Percentiles rank a stretch among this genome's conserved stretches.
These are phyloP conservation scores for Auricularia sp. DNA, from an alignment of 768 basidiomycete genomes.

Conservation along the genomic window DNA sequence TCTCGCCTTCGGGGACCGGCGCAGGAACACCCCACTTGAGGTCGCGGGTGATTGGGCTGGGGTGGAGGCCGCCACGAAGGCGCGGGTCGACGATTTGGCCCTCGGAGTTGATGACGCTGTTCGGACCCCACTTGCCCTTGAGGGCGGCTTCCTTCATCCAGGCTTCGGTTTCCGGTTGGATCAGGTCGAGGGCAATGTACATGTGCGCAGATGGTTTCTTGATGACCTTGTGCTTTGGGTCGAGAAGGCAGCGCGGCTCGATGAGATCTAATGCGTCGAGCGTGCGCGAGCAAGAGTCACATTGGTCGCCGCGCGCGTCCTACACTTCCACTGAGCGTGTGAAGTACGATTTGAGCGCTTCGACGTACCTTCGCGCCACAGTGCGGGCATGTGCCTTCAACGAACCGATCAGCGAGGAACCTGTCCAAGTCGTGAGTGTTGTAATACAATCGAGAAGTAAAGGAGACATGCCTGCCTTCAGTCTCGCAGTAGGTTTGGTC, in stretches of 20 bases:
- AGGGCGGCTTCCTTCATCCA: constrained; percentile 78
- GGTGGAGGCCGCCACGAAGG: constrained; percentile 72
- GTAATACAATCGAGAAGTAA: neutral
- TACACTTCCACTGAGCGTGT: constrained; percentile 16
- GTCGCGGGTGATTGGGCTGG: constrained; percentile 89
- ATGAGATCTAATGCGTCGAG: constrained; percentile 89
- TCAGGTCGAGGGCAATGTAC: constrained; percentile 75
- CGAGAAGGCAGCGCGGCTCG: constrained; percentile 86
- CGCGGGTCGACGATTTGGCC: constrained; percentile 86
- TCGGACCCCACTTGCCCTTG: constrained; percentile 85
- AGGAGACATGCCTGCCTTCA: constrained; percentile 43
- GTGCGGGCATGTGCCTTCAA: constrained; percentile 95
- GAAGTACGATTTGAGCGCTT: neutral
- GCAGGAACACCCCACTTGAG: constrained; percentile 94
- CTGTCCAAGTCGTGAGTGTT: constrained; percentile 25
- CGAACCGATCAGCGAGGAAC: constrained; percentile 94
- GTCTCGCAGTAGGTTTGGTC: constrained; percentile 93
- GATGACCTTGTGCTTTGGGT: constrained; percentile 68
- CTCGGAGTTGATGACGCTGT: constrained; percentile 80
- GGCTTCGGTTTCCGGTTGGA: constrained; percentile 74
- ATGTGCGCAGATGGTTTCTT: constrained; percentile 78
- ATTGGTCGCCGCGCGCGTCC: constrained; percentile 98
- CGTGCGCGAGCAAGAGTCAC: constrained; percentile 86
- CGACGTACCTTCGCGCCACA: constrained; percentile 68
- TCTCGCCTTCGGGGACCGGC: constrained; percentile 56